These are phyloP conservation scores for Trichosporon asahii DNA, from an alignment of 1,284 basidiomycete species.

Conservation along the genomic window DNA sequence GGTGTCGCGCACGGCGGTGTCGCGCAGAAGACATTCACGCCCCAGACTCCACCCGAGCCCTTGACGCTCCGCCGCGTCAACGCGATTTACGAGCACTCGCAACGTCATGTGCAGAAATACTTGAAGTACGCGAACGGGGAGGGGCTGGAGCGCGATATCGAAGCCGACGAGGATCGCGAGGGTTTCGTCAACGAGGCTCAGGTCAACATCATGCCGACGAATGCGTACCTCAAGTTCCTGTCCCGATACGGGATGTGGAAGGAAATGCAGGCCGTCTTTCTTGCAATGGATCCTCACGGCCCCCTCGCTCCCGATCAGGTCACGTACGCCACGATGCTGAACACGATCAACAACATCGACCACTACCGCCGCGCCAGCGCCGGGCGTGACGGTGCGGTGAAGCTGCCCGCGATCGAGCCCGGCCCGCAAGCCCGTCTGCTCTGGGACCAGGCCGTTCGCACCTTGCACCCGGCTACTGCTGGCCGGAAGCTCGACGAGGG, in stretches of 20 bases:
- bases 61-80: slow-evolving; percentile 39
- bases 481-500: slow-evolving; percentile 32
- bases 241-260: slow-evolving; percentile 36
- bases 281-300: slow-evolving; percentile 35
- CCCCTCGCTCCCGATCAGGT: slow-evolving; percentile 38
- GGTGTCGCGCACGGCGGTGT: slow-evolving; percentile 27
- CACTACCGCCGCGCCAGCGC: slow-evolving; percentile 12
- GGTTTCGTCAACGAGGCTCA: slow-evolving; percentile 19
- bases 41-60: slow-evolving; percentile 22
- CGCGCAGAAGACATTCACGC: slow-evolving; percentile 13
- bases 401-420: slow-evolving; percentile 5
- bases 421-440: slow-evolving; percentile 29
- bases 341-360: slow-evolving; percentile 19
- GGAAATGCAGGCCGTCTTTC: slow-evolving; percentile 43
- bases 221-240: slow-evolving; percentile 49
- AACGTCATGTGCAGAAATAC: slow-evolving; percentile 28
- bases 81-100: slow-evolving; percentile 41
- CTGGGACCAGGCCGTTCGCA: slow-evolving; percentile 39
- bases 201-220: slow-evolving; percentile 36
- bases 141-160: background rate
- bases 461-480: slow-evolving; percentile 16
- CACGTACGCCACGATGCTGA: slow-evolving; percentile 45
- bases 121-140: background rate
- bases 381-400: background rate
- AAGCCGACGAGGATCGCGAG: background rate